Base-by-base conservation (phyloP, 2,329 filamentous ascomycete species). In the Zasmidium citrigriseum region DNA sequence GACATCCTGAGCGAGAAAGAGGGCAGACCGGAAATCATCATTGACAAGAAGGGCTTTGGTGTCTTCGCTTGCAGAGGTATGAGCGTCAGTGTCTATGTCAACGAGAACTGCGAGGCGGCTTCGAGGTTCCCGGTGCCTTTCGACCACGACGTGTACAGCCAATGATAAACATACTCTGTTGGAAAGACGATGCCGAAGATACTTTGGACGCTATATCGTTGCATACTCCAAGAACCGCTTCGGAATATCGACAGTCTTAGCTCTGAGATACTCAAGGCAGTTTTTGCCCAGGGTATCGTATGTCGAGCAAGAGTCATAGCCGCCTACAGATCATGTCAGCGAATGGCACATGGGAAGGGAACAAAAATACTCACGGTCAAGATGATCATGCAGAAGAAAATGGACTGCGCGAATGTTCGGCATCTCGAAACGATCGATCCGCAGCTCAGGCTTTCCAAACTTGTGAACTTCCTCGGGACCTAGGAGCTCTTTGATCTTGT, bases 31-130 rank as follows among this genome's bases (percentile, higher is more conserved):
- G 78, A 83, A 60, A 82, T 89, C 0, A 71, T 75, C 16, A 87
- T 90, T 64, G 85, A 85, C 62, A 71, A 76, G 1, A 76, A 82
- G 27, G 87, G 87, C 0, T 87, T 78, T 67, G 87, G 83, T 0
- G 58, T 76, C 14, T 90, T 90, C 64, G 77, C 77, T 0, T 84
- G 83, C 41, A 73, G 74, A 11, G 77, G 77, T 4, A 76, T 79
- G 38, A 85, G 83, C 65, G 80, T 88, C 1, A 80, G 82, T 49
- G 81, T 89, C 2, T 90, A 84, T 82, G 85, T 87, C 0, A 81
- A 83, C 60, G 77, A 77, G 46, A 76, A 78, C 59, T 84, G 83
- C 1, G 75, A 81, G 45, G 83, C 82, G 0, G 78, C 81, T 64
- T 76, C 78, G 4, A 67, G 63, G 55, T 80, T 85, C 55, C 65